These are phyloP conservation scores for Ensete glaucum DNA, from an alignment of 176 grass and related monocot genomes.

Conservation along the genomic window DNA sequence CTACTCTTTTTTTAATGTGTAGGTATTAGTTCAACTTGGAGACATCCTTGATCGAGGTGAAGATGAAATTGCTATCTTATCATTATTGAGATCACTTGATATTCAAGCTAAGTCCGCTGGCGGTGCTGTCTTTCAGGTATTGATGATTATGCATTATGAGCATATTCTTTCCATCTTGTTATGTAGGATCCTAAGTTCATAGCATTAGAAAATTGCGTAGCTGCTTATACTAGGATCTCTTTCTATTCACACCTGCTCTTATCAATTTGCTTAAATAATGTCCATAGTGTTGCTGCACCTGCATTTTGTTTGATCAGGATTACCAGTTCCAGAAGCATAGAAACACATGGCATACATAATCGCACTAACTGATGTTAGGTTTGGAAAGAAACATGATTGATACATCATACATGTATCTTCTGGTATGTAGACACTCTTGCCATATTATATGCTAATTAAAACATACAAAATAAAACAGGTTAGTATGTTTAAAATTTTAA, in stretches of 20 bases:
- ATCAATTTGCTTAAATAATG: not conserved
- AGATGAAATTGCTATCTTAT: constrained; percentile 86
- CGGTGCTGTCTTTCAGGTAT: constrained; percentile 95
- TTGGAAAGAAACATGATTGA: too few relatives aligned
- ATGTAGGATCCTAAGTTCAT: not conserved
- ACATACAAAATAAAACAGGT: too few relatives aligned
- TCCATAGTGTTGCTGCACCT: not conserved
- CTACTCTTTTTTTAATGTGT: constrained; percentile 9
- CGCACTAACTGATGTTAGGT: too few relatives aligned
- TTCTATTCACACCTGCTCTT: not conserved
- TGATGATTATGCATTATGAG: not conserved
- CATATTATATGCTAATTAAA: too few relatives aligned
- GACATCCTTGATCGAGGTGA: constrained; percentile 88
- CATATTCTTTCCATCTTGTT: not conserved
- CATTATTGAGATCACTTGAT: constrained; percentile 60
- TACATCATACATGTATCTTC: too few relatives aligned
- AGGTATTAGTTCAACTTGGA: constrained; percentile 87
- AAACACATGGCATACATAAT: too few relatives aligned
- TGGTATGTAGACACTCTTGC: too few relatives aligned
- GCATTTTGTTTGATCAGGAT: too few relatives aligned
- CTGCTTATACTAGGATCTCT: not conserved
- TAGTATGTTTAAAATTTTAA: too few relatives aligned
- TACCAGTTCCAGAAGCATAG: too few relatives aligned
- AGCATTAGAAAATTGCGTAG: not conserved
- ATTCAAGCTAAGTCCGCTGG: constrained; percentile 68